Conservation (phyloP, 805 yeast species). For the Wickerhamomyces silvicola region DNA sequence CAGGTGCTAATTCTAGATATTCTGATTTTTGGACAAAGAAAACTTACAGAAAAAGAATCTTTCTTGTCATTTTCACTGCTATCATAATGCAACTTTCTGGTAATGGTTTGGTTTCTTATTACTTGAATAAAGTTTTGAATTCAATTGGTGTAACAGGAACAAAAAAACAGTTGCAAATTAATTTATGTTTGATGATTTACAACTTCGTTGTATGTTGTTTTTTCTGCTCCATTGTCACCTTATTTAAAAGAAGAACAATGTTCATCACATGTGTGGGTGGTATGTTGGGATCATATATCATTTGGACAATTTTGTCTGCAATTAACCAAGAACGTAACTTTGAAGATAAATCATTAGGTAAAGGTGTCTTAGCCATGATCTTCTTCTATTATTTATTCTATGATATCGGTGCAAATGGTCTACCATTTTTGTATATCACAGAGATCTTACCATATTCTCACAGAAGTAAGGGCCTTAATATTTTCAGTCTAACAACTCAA, state of each 20-base stretch:
- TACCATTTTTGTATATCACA: constrained; percentile 39
- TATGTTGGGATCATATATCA: constrained; percentile 30
- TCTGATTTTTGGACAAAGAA: constrained; percentile 28
- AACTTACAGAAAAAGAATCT: constrained; percentile 35
- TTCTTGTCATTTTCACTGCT: constrained; percentile 27
- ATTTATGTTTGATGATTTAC: constrained; percentile 42
- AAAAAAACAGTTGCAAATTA: constrained; percentile 38
- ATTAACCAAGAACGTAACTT: constrained; percentile 33
- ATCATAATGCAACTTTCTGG: constrained; percentile 41
- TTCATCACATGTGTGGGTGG: constrained; percentile 28
- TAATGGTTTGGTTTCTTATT: constrained; percentile 45
- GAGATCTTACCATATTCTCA: constrained; percentile 30
- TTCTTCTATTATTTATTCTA: constrained; percentile 37
- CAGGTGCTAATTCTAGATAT: constrained; percentile 26
- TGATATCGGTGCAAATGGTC: constrained; percentile 37
- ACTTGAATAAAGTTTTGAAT: constrained; percentile 41
- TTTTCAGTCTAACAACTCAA: constrained; percentile 12
- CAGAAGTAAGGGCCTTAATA: constrained; percentile 22
- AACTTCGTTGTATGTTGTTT: constrained; percentile 29
- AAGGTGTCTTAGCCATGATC: constrained; percentile 45
- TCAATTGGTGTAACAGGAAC: constrained; percentile 46
- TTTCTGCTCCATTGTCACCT: constrained; percentile 17
- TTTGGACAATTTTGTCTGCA: constrained; percentile 43
- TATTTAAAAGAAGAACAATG: constrained; percentile 31
- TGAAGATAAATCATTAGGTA: constrained; percentile 30